Evolutionary conservation across 306 rosid species (phyloP).

Genomic region (Luffa acutangula): DNA sequence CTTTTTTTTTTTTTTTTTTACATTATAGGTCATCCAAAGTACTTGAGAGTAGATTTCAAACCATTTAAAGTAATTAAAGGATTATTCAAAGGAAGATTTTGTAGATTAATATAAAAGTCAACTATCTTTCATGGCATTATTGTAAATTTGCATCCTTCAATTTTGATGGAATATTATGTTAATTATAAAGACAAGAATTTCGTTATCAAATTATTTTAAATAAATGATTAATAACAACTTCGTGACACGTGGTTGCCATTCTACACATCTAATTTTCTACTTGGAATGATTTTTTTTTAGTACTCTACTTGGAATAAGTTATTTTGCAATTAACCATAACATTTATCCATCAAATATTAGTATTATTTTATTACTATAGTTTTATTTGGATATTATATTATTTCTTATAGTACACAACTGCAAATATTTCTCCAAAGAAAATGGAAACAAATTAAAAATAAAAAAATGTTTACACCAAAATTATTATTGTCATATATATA

Average conservation of each 20-base stretch:
- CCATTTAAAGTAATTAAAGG: background rate
- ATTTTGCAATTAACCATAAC: background rate
- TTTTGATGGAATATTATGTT: background rate
- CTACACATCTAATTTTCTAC: background rate
- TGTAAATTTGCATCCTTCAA: background rate
- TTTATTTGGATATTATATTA: background rate
- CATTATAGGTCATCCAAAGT: background rate
- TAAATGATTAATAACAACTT: background rate
- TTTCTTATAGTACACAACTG: background rate
- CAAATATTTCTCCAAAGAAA: background rate
- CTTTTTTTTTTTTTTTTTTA: background rate
- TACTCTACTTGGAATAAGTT: no score
- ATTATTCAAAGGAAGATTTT: background rate
- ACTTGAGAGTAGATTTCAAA: background rate
- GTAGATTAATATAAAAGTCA: background rate
- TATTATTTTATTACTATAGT: background rate
- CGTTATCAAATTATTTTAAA: background rate
- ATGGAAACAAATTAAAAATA: background rate
- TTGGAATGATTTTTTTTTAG: no score
- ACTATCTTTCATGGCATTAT: background rate
- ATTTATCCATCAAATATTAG: background rate
- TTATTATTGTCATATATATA: background rate
- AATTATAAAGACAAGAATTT: background rate
- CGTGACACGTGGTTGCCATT: background rate
- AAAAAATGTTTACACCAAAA: background rate